Conservation (phyloP, 1,284 basidiomycete genomes). For the Marasmius tenuissimus region DNA sequence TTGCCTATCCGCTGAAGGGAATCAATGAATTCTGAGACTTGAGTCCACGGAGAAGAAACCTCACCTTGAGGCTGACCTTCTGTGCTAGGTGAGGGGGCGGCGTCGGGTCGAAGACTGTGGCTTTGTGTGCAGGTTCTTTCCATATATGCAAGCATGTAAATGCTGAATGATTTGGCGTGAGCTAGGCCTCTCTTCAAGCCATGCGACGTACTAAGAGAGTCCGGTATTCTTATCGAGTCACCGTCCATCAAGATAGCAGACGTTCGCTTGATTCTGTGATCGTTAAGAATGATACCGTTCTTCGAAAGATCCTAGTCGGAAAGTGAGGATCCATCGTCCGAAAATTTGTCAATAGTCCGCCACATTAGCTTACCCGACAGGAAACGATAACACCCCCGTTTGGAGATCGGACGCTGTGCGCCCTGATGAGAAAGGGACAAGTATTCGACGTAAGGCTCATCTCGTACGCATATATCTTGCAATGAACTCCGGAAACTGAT, state of each 20-base stretch:
- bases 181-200: background rate
- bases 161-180: conserved; percentile 33
- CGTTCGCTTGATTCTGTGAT: conserved; percentile 59
- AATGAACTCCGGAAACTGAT: conserved; percentile 49
- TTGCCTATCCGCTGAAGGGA: conserved; percentile 46
- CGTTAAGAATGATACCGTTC: conserved; percentile 77
- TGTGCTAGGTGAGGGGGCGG: conserved; percentile 51
- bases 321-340: background rate
- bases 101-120: conserved; percentile 59
- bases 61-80: conserved; percentile 40
- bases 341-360: background rate
- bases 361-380: conserved; percentile 56
- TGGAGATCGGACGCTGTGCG: conserved; percentile 60
- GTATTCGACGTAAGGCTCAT: background rate
- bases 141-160: conserved; percentile 66
- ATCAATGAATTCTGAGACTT: background rate
- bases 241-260: conserved; percentile 74
- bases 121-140: conserved; percentile 51
- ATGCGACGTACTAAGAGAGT: conserved; percentile 50
- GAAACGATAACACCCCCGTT: conserved; percentile 73
- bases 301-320: conserved; percentile 65
- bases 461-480: conserved; percentile 74
- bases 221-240: conserved; percentile 66
- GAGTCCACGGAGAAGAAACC: background rate
- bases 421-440: background rate